Base-by-base conservation (phyloP, 306 rosid genomes). In the Hippophae gyantsensis region DNA sequence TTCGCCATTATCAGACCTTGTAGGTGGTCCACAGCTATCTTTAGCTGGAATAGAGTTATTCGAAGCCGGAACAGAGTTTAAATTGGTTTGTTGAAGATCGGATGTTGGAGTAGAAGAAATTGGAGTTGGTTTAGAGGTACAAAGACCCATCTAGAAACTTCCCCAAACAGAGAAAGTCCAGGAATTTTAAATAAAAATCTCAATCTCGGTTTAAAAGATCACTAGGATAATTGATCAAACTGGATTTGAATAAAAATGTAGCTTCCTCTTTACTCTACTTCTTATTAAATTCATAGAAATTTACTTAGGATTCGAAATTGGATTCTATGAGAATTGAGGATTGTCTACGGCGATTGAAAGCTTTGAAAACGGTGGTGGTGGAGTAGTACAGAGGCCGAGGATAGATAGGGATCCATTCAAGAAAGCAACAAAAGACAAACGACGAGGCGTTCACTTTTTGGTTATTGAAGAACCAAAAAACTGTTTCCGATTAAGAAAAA, bases 91-190 rank as follows among this genome's bases (percentile, higher is more conserved):
- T 6, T 57, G 54, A 53, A 26, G 57, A 59, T 66, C 74, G 3
- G 77, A 79, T 57, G 64, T 61, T 5, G 74, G 73, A 40, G 89
- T 67, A 3, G 71, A 50, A 6, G 67, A 61, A 26, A 62, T 61
- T 10, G 63, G 69, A 43, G 78, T 58, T 48, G 88, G 85, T 50
- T 90, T 87, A 32, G 95, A 90, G 70, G 9, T 62, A 79, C 95
- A 90, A 53, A 90, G 66, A 79, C 97, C 97, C 97, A 90, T 90
- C 56, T 50, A 59, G 62, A 58, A 41, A 48, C 61, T 55, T 61
- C 55, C 62, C 73, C 71, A 64, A 64, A 69, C 64, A 55, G 12
- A 64, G 64, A 26, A 61, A 27, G 38, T 27, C 57, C 9, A 60
- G 61, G 69, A 74, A 68, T 60, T 56, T 69, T 5, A 69, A 71